Evolutionary conservation across 2,329 filamentous ascomycete species (phyloP).

Genomic region (Xylaria sp.): DNA sequence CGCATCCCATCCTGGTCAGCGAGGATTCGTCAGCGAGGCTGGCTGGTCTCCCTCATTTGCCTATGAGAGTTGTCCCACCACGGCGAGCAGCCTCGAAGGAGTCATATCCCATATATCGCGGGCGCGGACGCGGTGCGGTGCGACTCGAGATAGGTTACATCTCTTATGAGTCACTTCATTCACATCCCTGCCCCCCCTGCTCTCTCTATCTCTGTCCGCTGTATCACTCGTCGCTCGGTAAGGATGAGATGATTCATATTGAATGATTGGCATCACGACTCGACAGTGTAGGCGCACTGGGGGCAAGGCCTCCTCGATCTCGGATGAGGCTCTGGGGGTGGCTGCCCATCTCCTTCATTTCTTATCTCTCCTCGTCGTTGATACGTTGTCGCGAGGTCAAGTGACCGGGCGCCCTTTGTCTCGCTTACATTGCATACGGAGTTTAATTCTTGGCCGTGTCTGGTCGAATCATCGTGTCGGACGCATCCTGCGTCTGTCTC

Average conservation of each 20-base stretch:
- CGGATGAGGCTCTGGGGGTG: constrained; percentile 22
- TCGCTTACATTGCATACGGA: neutral
- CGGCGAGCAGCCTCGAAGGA: neutral
- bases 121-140: no score
- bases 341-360: constrained; percentile 14
- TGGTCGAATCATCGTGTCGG: neutral
- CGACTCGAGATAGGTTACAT: neutral
- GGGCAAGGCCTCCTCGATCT: constrained; percentile 4
- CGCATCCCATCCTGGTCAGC: neutral
- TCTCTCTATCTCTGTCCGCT: constrained; percentile 8
- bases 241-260: constrained; percentile 6
- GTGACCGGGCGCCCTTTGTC: constrained; percentile 15
- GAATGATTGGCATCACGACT: neutral
- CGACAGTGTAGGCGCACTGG: constrained; percentile 27
- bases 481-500: neutral
- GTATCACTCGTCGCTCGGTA: constrained; percentile 1
- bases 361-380: neutral
- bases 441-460: neutral
- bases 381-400: constrained; percentile 19
- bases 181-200: constrained; percentile 3
- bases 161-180: constrained; percentile 19
- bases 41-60: neutral
- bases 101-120: neutral
- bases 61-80: neutral
- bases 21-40: neutral